Conservation (phyloP, 2,329 filamentous ascomycete genomes). For the Elsinoe ampelina region DNA sequence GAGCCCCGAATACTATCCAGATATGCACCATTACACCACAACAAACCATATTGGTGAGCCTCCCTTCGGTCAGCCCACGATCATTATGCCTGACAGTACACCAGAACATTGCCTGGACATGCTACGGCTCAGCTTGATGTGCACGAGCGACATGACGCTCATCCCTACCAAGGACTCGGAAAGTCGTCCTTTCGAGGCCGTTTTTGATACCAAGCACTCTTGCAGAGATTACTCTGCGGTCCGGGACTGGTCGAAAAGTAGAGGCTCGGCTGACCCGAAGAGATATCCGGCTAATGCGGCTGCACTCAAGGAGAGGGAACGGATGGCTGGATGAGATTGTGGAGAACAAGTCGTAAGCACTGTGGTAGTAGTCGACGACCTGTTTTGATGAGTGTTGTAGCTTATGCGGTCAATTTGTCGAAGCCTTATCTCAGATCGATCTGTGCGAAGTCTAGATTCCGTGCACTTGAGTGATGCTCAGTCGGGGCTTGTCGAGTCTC, state of each 20-base stretch:
- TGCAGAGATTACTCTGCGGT: background rate
- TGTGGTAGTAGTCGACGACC: background rate
- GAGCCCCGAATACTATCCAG: constrained; percentile 3
- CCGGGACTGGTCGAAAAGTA: background rate
- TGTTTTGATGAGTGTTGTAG: too few relatives aligned
- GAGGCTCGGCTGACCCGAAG: background rate
- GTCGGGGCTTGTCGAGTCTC: too few relatives aligned
- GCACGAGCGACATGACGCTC: background rate
- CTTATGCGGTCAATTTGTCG: too few relatives aligned
- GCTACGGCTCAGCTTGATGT: background rate
- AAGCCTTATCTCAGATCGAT: too few relatives aligned
- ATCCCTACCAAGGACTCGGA: constrained; percentile 1
- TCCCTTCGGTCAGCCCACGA: background rate
- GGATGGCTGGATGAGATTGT: background rate
- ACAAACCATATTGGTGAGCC: background rate
- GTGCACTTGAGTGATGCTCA: too few relatives aligned
- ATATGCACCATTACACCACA: background rate
- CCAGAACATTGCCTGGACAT: background rate
- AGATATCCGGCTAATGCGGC: background rate
- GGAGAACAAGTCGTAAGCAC: background rate
- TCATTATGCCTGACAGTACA: background rate
- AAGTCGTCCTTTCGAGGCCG: background rate
- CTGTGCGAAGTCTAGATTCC: too few relatives aligned
- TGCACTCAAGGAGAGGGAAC: background rate
- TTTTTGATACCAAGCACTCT: background rate